A percentile compares a stretch with the other conserved stretches of the same genome.
phyloP scores from a whole-genome alignment of 1,284 basidiomycete genomes.

The Kalmanozyma brasiliensis region DNA sequence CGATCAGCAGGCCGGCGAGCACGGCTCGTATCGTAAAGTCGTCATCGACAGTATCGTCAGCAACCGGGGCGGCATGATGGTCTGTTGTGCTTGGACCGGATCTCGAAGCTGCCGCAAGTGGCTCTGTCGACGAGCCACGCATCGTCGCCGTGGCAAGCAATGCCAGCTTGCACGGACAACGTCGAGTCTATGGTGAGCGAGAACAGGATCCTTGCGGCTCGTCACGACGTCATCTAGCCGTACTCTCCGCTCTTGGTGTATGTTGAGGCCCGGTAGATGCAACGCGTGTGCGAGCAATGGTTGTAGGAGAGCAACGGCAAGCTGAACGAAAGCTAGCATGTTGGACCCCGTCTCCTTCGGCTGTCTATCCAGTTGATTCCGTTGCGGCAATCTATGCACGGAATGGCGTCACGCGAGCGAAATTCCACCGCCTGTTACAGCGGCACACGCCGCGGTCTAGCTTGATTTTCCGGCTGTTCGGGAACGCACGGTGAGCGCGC shows the following conservation, averaged over 20 bases:
- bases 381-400: conserved; percentile 7
- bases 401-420: conserved; percentile 10
- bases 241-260: too few relatives aligned
- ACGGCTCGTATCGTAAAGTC: conserved; percentile 70
- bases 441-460: background rate
- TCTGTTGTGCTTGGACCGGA: background rate
- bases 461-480: conserved; percentile 11
- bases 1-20: conserved; percentile 75
- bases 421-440: conserved; percentile 6
- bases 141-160: conserved; percentile 2
- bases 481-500: background rate
- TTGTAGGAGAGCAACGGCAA: too few relatives aligned
- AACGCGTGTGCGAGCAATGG: too few relatives aligned
- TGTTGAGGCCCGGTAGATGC: background rate
- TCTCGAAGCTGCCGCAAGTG: background rate
- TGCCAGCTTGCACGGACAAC: background rate
- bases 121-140: conserved; percentile 8
- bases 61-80: background rate
- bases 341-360: conserved; percentile 1
- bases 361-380: conserved; percentile 9
- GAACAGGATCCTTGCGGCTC: too few relatives aligned
- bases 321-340: too few relatives aligned
- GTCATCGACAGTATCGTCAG: conserved; percentile 5
- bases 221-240: too few relatives aligned
- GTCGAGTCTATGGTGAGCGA: too few relatives aligned